Base-by-base conservation (phyloP, 805 yeast species). In the Schizosaccharomyces octosporus region DNA sequence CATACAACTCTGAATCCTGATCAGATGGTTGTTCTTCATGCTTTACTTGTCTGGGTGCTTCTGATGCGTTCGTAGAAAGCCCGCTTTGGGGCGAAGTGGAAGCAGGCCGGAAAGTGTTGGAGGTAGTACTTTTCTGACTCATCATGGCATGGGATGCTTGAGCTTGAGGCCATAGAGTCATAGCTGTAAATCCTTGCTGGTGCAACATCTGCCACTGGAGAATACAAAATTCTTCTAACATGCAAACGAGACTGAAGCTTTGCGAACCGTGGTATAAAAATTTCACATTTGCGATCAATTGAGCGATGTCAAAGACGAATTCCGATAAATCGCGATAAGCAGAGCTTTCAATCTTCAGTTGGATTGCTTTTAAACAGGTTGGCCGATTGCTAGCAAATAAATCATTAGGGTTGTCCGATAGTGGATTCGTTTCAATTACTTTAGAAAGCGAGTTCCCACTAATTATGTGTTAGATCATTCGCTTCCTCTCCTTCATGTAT, bases 1-100 rank as follows among this genome's bases (percentile, higher is more conserved):
- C 29, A 19, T 61, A 59, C 11, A 24, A 64, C 55, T 19, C 64
- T 62, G 2, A 62, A 55, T 45, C 64, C 51, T 48, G 62, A 31
- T 36, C 48, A 48, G 21, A 39, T 51, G 51, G 58, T 31, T 65
- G 64, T 59, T 64, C 64, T 48, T 58, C 64, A 48, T 55, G 57
- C 51, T 58, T 57, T 63, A 55, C 61, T 59, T 43, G 63, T 29
- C 57, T 62, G 17, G 31, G n/a, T 24, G 57, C 13, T 1, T 21
- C 11, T 17, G 27, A 11, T 6, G 36, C 19, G 27, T 29, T 24
- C n/a, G 21, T 39, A 24, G 31, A 29, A 51, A n/a, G 27, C 21
- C 17, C 17, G 27, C 27, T n/a, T 19, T 45, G 51, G 21, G n/a
- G n/a, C 13, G 11, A 9, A 45, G 1, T 19, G 4, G 51, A 21